Base-by-base conservation (phyloP, 345 rosid genomes). In the Salix dunnii region DNA sequence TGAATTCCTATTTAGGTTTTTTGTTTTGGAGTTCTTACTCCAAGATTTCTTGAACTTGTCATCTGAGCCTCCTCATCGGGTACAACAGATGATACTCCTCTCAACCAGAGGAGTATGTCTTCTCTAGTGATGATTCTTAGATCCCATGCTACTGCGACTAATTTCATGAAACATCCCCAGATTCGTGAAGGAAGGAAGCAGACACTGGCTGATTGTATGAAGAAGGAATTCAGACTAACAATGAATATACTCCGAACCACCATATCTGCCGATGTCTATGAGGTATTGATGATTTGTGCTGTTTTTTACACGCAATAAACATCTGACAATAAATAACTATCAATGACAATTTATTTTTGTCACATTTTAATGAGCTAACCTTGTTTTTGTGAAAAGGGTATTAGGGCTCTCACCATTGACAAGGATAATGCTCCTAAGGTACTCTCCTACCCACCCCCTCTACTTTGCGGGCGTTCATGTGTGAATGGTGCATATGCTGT, bases 371-470 rank as follows among this genome's bases (percentile, higher is more conserved):
- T 20, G 49, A 35, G 53, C 35, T 70, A 64, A 55, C 63, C 33
- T 71, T 10, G 49, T 27, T 69, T 77, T 65, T 68, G 12, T 20
- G 74, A 68, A 68, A 77, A 95, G 98, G 99, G 99, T 74, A 96
- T 96, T 71, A 82, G 99, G 76, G 94, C 99, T 78, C 80, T 89
- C 67, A 88, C 93, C 83, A 86, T 96, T 70, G 99, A 96, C 83
- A 96, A 92, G 85, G 98, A 93, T 79, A 96, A 90, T 81, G 78
- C 94, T 76, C 99, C 96, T 31, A 96, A 93, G 93, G 99, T 96
- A 84, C 46, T 63, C 75, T 73, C 68, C 51, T 7, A 35, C 36
- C 28, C 6, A 38, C 67, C 28, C n/a, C 5, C 3, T 35, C 28
- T 8, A 21, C 27, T 69, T 27, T 20, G 13, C 16, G 13, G 43